Base-by-base conservation (phyloP, 2,329 filamentous ascomycete species). In the Scopulariopsis brevicaulis region DNA sequence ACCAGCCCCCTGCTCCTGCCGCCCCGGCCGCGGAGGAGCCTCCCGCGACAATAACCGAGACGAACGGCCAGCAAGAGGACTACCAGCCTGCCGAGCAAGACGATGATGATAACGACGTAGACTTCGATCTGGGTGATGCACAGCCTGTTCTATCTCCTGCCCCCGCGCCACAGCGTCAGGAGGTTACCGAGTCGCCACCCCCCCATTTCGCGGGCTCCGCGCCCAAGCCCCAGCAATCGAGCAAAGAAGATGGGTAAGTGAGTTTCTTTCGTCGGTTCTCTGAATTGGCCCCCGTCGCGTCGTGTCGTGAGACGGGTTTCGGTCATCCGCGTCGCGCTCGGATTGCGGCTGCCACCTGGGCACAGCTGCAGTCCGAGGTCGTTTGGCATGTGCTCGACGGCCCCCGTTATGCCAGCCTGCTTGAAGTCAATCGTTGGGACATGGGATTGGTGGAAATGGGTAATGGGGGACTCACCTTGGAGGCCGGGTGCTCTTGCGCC, bases 61-160 rank as follows among this genome's bases (percentile, higher is more conserved):
- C 56, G 10, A 32, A 40, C 34, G 50, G 37, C 4, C 28, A 53
- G 34, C 2, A 43, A 15, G 37, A 53, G 15, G 24, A 25, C 28
- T 34, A 46, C 22, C 50, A 48, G 18, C 54, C 58, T 18, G 69
- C 70, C 55, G 71, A 75, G 48, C 70, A 73, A 43, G 80, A 78
- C 35, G 71, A 78, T 46, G 79, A 83, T 58, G 80, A 79, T 25
- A 77, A 81, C 61, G 80, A 83, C 48, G 78, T 83, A 58, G 80
- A 83, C 63, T 82, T 83, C 68, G 81, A 82, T 63, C 69, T 82
- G 14, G 79, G 79, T 51, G 77, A 77, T 12, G 66, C 69, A 65
- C 53, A 70, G 65, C 53, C 70, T 69, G 61, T 66, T 53, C 61
- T 58, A 6, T 57, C 56, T 14, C 35, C 56, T 32, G 53, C 61